Percentiles rank a stretch among this genome's conserved stretches.
Evolutionary conservation across 2,329 filamentous ascomycete genomes (phyloP).

Genomic region (Claviceps sorghi): DNA sequence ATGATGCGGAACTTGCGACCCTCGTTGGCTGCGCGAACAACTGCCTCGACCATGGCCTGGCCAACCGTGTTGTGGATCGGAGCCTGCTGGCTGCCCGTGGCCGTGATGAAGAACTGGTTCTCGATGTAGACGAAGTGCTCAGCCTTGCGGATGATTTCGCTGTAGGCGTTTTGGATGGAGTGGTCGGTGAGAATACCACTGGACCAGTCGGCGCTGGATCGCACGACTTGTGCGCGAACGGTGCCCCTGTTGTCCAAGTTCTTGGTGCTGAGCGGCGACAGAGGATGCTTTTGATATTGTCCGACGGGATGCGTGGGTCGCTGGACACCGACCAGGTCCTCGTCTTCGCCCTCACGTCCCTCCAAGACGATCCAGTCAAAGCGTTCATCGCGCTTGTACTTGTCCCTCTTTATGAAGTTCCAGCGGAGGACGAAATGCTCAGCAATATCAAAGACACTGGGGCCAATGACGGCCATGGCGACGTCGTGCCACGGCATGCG

Average conservation of each 20-base stretch:
- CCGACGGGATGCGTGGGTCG: slow-evolving; percentile 80
- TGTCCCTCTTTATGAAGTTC: slow-evolving; percentile 96
- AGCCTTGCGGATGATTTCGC: slow-evolving; percentile 70
- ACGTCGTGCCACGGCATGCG: slow-evolving; percentile 99
- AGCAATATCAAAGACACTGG: slow-evolving; percentile 83
- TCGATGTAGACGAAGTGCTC: slow-evolving; percentile 95
- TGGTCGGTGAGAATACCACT: slow-evolving; percentile 76
- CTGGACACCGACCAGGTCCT: slow-evolving; percentile 79
- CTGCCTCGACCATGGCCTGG: slow-evolving; percentile 77
- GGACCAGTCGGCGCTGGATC: slow-evolving; percentile 86
- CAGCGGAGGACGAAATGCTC: slow-evolving; percentile 90
- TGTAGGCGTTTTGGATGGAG: slow-evolving; percentile 78
- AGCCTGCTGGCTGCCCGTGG: slow-evolving; percentile 73
- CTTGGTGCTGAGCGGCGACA: slow-evolving; percentile 55
- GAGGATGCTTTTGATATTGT: slow-evolving; percentile 69
- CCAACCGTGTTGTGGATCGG: slow-evolving; percentile 85
- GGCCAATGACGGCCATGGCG: slow-evolving; percentile 77
- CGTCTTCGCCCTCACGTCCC: slow-evolving; percentile 60
- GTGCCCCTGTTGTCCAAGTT: slow-evolving; percentile 51
- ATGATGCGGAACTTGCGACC: slow-evolving; percentile 82
- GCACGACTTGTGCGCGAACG: slow-evolving; percentile 70
- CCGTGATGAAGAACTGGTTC: slow-evolving; percentile 97
- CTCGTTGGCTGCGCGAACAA: slow-evolving; percentile 67
- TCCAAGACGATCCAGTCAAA: slow-evolving; percentile 78
- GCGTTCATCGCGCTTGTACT: slow-evolving; percentile 77